These are phyloP conservation scores for Eremochloa ophiuroides DNA, from an alignment of 176 grass and related monocot genomes.

Conservation along the genomic window DNA sequence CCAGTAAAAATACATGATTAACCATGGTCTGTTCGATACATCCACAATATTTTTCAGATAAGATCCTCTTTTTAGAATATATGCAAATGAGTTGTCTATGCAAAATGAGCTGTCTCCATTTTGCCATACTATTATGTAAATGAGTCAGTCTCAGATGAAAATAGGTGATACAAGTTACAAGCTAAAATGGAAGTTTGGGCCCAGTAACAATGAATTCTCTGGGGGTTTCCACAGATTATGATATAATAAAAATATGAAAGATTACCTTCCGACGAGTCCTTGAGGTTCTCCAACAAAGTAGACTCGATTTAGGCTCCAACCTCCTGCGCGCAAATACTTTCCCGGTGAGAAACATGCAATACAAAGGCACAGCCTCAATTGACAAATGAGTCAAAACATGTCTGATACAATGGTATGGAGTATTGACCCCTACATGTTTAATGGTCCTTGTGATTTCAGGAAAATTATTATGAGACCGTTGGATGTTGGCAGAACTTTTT, in stretches of 20 bases:
- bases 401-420: neutral
- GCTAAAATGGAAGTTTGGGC: constrained; percentile 6
- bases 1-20: neutral
- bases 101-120: neutral
- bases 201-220: neutral
- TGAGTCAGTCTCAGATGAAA: neutral
- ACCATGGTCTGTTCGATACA: neutral
- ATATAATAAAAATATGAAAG: neutral
- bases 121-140: neutral
- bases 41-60: neutral
- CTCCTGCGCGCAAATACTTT: constrained; percentile 55
- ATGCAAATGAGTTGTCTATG: neutral
- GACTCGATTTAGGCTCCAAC: constrained; percentile 81
- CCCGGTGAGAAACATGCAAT: constrained; percentile 7
- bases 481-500: neutral
- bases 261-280: constrained; percentile 65
- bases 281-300: constrained; percentile 73
- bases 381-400: constrained; percentile 8
- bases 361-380: constrained; percentile 6
- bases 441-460: neutral
- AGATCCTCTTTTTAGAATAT: neutral
- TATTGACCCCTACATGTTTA: neutral
- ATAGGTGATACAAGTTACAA: constrained; percentile 18
- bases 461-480: neutral
- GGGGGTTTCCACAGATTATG: neutral